Percentiles rank a stretch among this genome's conserved stretches.
Evolutionary conservation across 164 flowering plant genomes (phyloP).

Genomic region (Chimonanthus salicifolius): DNA sequence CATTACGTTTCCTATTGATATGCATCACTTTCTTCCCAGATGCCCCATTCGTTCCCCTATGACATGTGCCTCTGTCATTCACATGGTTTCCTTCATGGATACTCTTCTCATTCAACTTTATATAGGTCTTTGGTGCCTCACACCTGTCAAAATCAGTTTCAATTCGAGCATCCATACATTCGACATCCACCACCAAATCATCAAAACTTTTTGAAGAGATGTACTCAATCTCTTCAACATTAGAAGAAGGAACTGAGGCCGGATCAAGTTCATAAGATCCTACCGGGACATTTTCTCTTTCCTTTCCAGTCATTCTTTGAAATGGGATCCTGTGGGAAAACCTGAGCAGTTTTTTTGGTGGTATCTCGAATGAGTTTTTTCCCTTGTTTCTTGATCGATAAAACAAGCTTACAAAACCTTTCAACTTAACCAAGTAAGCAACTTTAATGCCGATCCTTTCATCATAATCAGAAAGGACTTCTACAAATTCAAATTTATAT

Average conservation of each 20-base stretch:
- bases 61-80: too few species aligned
- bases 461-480: conserved; percentile 50
- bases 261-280: conserved; percentile 67
- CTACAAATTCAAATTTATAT: conserved; percentile 56
- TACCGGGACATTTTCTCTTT: conserved; percentile 43
- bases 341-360: conserved; percentile 31
- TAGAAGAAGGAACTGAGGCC: conserved; percentile 38
- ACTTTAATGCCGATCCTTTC: conserved; percentile 39
- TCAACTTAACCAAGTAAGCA: conserved; percentile 41
- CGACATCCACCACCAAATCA: background rate
- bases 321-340: conserved; percentile 62
- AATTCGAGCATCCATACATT: too few species aligned
- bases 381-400: conserved; percentile 14
- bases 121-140: background rate
- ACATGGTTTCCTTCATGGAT: too few species aligned
- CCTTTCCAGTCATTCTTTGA: conserved; percentile 34
- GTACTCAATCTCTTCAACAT: conserved; percentile 15
- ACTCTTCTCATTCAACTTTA: too few species aligned
- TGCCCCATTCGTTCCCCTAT: too few species aligned
- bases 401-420: conserved; percentile 57
- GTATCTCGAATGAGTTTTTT: conserved; percentile 21
- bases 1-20: too few species aligned
- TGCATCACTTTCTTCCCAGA: too few species aligned
- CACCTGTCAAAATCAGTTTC: too few species aligned
- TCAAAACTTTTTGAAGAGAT: background rate